Percentiles rank a stretch among this genome's conserved stretches.
Evolutionary conservation across 179 eudicot species (phyloP).

Genomic region (Corrigiola litoralis): DNA sequence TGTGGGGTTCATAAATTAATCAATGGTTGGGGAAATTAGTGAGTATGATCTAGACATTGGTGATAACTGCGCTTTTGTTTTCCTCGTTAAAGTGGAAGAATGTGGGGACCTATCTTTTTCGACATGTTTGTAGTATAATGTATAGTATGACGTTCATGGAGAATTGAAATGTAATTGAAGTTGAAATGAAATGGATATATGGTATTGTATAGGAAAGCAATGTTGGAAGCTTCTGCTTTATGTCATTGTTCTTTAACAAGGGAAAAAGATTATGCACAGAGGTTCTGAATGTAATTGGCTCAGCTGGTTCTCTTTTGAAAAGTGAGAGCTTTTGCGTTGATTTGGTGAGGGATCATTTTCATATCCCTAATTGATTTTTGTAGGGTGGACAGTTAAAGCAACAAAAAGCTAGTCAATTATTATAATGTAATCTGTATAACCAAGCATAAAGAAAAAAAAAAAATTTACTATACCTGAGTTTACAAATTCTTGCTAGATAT

Average conservation of each 20-base stretch:
- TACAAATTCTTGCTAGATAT: no score
- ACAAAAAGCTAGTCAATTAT: slow-evolving; percentile 5
- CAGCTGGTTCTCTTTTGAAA: slow-evolving; percentile 21
- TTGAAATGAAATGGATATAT: slow-evolving; percentile 24
- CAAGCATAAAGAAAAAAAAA: no score
- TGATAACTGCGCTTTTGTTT: slow-evolving; percentile 24
- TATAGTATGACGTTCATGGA: slow-evolving; percentile 24
- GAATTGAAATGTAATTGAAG: slow-evolving; percentile 22
- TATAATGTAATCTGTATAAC: not conserved
- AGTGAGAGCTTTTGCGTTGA: slow-evolving; percentile 28
- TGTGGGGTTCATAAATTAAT: slow-evolving; percentile 22
- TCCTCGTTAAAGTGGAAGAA: slow-evolving; percentile 19
- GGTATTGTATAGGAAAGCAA: slow-evolving; percentile 33
- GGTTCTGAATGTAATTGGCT: slow-evolving; percentile 13
- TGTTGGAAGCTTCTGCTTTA: slow-evolving; percentile 31
- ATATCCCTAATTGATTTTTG: slow-evolving; percentile 15
- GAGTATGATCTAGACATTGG: slow-evolving; percentile 28
- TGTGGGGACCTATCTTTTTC: slow-evolving; percentile 25
- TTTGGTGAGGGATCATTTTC: slow-evolving; percentile 16
- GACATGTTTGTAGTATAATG: slow-evolving; percentile 20
- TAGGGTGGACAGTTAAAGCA: slow-evolving; percentile 1
- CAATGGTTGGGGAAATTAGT: slow-evolving; percentile 30
- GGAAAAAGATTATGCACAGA: not conserved
- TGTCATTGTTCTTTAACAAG: not conserved
- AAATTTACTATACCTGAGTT: no score